Conservation (phyloP, 176 grass and related monocot species). For the Alopecurus myosuroides region DNA sequence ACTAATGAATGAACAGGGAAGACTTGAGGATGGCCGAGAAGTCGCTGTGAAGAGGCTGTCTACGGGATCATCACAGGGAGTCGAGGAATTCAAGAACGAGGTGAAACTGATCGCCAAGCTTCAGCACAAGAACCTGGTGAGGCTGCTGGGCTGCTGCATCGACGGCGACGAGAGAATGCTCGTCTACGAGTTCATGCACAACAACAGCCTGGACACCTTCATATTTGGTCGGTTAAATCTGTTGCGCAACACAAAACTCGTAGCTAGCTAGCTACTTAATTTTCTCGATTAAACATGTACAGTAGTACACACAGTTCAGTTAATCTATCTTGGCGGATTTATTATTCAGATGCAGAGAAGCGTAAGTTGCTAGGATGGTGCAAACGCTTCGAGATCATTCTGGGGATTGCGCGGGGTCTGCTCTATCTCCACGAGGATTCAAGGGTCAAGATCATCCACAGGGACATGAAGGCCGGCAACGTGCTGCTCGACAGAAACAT, state of each 20-base stretch:
- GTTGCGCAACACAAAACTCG: neutral
- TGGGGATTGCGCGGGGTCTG: constrained; percentile 34
- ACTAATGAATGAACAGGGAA: constrained; percentile 27
- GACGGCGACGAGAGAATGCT: constrained; percentile 44
- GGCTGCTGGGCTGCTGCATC: constrained; percentile 40
- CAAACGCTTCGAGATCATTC: constrained; percentile 25
- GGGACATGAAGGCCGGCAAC: constrained; percentile 37
- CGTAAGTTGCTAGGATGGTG: constrained; percentile 21
- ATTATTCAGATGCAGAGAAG: constrained; percentile 23
- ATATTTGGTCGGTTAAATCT: constrained; percentile 58
- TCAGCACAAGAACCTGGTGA: constrained; percentile 40
- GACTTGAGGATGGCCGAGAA: constrained; percentile 39
- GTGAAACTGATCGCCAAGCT: constrained; percentile 44
- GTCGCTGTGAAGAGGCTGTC: constrained; percentile 57
- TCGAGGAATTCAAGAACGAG: constrained; percentile 47
- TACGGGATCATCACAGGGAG: constrained; percentile 28
- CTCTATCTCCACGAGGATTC: constrained; percentile 50
- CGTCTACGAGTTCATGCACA: constrained; percentile 55
- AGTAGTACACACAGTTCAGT: too few species aligned
- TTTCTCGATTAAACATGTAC: neutral
- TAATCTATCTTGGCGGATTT: neutral
- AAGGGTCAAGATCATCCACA: constrained; percentile 47
- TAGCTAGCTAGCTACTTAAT: neutral
- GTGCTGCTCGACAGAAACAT: constrained; percentile 33
- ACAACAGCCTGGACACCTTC: constrained; percentile 42